Base-by-base conservation (phyloP, 2,329 filamentous ascomycete species). In the Penicillium nordicum region DNA sequence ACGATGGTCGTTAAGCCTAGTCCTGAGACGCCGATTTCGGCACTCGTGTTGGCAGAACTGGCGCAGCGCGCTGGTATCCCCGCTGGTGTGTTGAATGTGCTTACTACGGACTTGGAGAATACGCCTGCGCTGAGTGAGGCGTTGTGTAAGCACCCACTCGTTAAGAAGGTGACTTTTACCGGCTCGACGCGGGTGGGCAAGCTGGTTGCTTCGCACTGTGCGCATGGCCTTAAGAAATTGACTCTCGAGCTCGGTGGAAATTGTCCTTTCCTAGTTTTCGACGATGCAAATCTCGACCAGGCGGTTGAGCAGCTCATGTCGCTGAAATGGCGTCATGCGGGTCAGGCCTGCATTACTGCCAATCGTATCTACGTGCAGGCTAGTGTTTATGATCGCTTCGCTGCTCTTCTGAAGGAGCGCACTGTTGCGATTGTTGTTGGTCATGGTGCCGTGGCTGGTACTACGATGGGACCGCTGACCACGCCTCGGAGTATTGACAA, bases 1-100 rank as follows among this genome's bases (percentile, higher is more conserved):
- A 86, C 87, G 1, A 89, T 92, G 84, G 79, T 92, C 30, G 79
- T 84, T 16, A 90, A 90, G 74, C 86, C 88, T 2, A 87, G 84
- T 4, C 87, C 87, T 0, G 87, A 90, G 70, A 86, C 84, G 1
- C 84, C 84, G 0, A 76, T 86, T 34, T 82, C 81, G 2, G 79
- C 82, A 0, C 70, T 86, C 16, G 77, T 79, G 2, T 67, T 86
- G n/a, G 83, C 67, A 0, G 62, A 76, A 40, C 70, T 87, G 32
- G 83, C 83, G 11, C 71, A 76, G 45, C 72, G 79, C 44, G 82
- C 82, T 4, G 82, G 82, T 0, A 82, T 87, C 57, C 81, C 82
- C 0, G 78, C 81, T 16, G 85, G 84, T 3, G 83, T 84, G 5
- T 77, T 87, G 52, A 86, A 81, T 57, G 82, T 87, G 3, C 69